Percentiles rank a stretch among this genome's conserved stretches.
Evolutionary conservation across 352 stramenopile species (phyloP).

Genomic region (Plasmopara viticola): DNA sequence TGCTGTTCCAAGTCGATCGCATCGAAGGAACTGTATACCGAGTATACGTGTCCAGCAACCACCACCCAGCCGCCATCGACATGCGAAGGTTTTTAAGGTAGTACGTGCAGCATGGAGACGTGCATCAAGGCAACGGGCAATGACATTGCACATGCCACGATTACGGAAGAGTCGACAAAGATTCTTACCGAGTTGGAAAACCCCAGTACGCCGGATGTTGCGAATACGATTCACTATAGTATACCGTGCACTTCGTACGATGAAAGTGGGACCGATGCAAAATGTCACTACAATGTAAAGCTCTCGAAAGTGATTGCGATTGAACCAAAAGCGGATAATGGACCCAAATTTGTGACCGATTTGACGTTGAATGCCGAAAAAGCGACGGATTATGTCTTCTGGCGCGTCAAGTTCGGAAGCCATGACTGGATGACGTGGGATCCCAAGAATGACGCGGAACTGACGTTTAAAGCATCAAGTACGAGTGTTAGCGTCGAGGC

Average conservation of each 20-base stretch:
- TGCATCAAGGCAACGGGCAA: slow-evolving; percentile 34
- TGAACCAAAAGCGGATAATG: not conserved
- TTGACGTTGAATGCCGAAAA: not conserved
- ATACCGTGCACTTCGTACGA: slow-evolving; percentile 13
- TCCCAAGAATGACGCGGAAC: slow-evolving; percentile 3
- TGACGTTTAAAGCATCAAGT: slow-evolving; percentile 16
- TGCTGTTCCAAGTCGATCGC: slow-evolving; percentile 7
- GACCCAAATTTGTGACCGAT: not conserved
- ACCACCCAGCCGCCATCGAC: not conserved
- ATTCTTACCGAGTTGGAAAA: slow-evolving; percentile 2
- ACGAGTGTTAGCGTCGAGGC: slow-evolving; percentile 41
- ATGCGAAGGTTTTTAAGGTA: not conserved
- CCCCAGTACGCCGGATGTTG: not conserved
- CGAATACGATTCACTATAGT: slow-evolving; percentile 11
- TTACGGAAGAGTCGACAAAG: not conserved
- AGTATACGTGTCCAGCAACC: slow-evolving; percentile 5
- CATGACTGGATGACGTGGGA: slow-evolving; percentile 11
- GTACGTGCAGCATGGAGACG: slow-evolving; percentile 26
- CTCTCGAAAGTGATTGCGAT: slow-evolving; percentile 12
- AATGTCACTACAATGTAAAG: slow-evolving; percentile 13
- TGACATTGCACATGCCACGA: slow-evolving; percentile 20
- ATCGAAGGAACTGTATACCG: slow-evolving; percentile 4
- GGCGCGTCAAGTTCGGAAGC: slow-evolving; percentile 34
- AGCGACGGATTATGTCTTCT: slow-evolving; percentile 25
- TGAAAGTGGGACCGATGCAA: not conserved